Evolutionary conservation across 2,329 filamentous ascomycete species (phyloP), one percentile per base, ranked within the genome.

Genomic region (Ampelomyces quisqualis): DNA sequence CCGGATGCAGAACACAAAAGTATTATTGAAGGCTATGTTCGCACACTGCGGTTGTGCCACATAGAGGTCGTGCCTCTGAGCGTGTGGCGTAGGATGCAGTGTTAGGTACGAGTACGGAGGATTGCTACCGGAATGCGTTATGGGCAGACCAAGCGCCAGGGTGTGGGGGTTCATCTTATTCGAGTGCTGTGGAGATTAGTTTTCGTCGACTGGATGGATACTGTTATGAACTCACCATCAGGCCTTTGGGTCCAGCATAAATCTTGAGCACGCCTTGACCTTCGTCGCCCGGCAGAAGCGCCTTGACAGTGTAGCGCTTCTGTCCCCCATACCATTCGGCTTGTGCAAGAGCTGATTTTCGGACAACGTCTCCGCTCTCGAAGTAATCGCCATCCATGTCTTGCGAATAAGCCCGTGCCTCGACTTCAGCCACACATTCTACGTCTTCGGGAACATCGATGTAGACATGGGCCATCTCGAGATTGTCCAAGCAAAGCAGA

Each of bases 41-140:
- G 85, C 80, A 66, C 93, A 98, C 68, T 98, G 94, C 1, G 94
- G 93, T 64, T 97, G 93, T 30, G 90, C 88, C 49, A 98, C 88
- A 68, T 98, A 98, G 43, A 98, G 84, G 65, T 98, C 93, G 68
- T 98, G 90, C 28, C 91, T 82, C 63, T 95, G 90, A n/a, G 93
- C 93, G 67, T 98, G 93, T 7, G 93, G 93, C 2, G 93, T 98
- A 6, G 94, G 94, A 65, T 98, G 93, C 4, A 93, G 82, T 26
- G 85, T 86, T 31, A 96, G 78, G 68, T 97, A 98, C 44, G 95
- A 89, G 68, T 95, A 98, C 0, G 88, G 81, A 3, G 93, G 93
- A 62, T 98, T 98, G 56, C 91, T 86, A 45, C 93, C 93, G 0
- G 82, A 85, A 68, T 98, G 93, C 24, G 89, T 80, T 36, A 98